Evolutionary conservation across 2,329 filamentous ascomycete species (phyloP).

Genomic region (Diplodia intermedia): DNA sequence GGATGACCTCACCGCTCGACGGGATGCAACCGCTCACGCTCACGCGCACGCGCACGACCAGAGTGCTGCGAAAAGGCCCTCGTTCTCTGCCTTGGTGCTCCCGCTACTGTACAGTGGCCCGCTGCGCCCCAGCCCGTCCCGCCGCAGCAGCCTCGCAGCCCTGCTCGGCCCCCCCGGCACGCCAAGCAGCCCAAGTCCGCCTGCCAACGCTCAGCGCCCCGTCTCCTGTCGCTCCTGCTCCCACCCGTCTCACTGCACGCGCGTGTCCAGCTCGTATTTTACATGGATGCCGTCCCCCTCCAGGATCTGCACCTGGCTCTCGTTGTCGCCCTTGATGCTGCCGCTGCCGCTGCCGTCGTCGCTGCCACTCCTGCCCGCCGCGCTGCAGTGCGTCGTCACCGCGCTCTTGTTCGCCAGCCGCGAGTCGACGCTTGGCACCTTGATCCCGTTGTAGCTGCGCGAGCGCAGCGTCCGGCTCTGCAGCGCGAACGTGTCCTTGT

Average conservation of each 20-base stretch:
- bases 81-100: background rate
- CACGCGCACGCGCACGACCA: no score
- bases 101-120: background rate
- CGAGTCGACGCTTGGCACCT: conserved; percentile 23
- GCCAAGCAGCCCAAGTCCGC: conserved; percentile 24
- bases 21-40: background rate
- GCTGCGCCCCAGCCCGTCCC: conserved; percentile 4
- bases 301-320: conserved; percentile 36
- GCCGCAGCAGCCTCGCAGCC: background rate
- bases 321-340: conserved; percentile 33
- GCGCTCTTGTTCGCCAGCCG: conserved; percentile 2
- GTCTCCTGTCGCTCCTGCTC: conserved; percentile 19
- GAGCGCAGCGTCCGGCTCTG: conserved; percentile 7
- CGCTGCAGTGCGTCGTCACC: conserved; percentile 8
- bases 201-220: conserved; percentile 17
- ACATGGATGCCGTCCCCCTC: conserved; percentile 29
- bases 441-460: conserved; percentile 22
- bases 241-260: conserved; percentile 19
- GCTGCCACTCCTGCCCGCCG: conserved; percentile 14
- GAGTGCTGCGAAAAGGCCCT: background rate
- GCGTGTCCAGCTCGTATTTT: conserved; percentile 18
- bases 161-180: conserved; percentile 10
- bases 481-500: conserved; percentile 27
- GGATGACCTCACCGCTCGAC: conserved; percentile 19
- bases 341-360: conserved; percentile 29